Base-by-base conservation (phyloP, 805 yeast species). In the Yamadazyma sp. region DNA sequence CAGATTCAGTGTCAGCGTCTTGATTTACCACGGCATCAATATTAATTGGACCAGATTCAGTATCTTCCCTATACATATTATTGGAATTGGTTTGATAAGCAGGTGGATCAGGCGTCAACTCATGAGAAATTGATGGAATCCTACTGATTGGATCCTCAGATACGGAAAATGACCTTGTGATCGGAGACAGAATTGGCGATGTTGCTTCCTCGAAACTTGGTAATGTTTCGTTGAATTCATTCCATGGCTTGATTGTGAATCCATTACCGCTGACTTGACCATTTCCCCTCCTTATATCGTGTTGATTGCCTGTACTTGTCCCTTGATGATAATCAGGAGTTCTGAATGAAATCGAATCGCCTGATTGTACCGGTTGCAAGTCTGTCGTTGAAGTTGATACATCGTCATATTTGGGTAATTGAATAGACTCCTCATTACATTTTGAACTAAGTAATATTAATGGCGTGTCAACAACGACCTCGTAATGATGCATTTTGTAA, bases 401-500 rank as follows among this genome's bases (percentile, higher is more conserved):
- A 18, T 60, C 69, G 32, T 60, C 56, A 31, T 68, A 68, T 33
- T 49, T 53, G 0, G 74, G 74, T 29, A 68, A 53, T 40, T 66
- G 72, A 6, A 57, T 50, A 1, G 70, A 60, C 4, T 47, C 65
- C 6, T 63, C 71, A 42, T 55, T 57, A 45, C 73, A 67, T 39
- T 62, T 62, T 0, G 72, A 52, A 43, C 71, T 65, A 31, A 68
- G 50, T 39, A 68, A 52, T 22, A 73, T 69, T 23, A 84, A 66
- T 0, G 93, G 93, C 0, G 91, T 82, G 51, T 84, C 93, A 25
- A 84, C 82, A 28, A 84, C 76, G 14, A 84, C 89, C 47, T 84
- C 94, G 49, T 80, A 84, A 53, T 84, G 89, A 48, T 82, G 87
- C 61, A 77, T 58, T 42, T 73, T 75, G 38, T 32, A 52, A 37